Evolutionary conservation across 2,329 filamentous ascomycete genomes (phyloP).

Genomic region (Dactylellina drechsleri): DNA sequence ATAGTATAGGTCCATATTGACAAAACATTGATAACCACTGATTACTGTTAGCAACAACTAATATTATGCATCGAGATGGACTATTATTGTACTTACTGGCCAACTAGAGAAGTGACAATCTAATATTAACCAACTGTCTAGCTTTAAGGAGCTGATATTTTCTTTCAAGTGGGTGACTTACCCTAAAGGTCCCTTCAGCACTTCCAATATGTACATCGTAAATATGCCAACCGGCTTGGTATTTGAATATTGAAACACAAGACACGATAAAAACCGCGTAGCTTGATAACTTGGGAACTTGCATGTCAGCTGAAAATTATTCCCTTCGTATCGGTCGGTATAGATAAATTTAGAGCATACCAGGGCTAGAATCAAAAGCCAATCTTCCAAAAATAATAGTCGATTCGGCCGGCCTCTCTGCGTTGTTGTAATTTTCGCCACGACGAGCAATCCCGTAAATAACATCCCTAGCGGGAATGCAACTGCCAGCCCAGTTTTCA

Average conservation of each 20-base stretch:
- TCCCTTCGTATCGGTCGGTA: no score
- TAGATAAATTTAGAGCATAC: conserved; percentile 1
- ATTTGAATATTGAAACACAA: conserved; percentile 33
- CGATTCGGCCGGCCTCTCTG: conserved; percentile 35
- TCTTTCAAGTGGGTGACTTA: conserved; percentile 1
- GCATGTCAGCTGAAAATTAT: not conserved
- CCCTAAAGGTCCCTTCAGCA: conserved; percentile 44
- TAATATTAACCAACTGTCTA: not conserved
- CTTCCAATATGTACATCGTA: conserved; percentile 49
- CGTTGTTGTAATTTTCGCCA: conserved; percentile 44
- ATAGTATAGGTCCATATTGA: conserved; percentile 51
- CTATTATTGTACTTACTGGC: conserved; percentile 27
- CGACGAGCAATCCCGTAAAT: conserved; percentile 28
- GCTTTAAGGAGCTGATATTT: no score
- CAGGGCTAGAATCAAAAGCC: conserved; percentile 42
- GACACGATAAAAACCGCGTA: conserved; percentile 39
- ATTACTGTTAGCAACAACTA: conserved; percentile 1
- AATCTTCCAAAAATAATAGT: conserved; percentile 43
- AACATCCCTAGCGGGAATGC: conserved; percentile 43
- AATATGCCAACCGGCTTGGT: conserved; percentile 51
- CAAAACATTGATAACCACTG: conserved; percentile 43
- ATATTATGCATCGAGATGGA: not conserved
- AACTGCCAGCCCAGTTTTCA: conserved; percentile 45
- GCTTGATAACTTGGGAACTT: conserved; percentile 26
- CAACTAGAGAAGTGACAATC: conserved; percentile 14